Evolutionary conservation across 1,284 basidiomycete genomes (phyloP).

Genomic region (Rhodotorula sp.): DNA sequence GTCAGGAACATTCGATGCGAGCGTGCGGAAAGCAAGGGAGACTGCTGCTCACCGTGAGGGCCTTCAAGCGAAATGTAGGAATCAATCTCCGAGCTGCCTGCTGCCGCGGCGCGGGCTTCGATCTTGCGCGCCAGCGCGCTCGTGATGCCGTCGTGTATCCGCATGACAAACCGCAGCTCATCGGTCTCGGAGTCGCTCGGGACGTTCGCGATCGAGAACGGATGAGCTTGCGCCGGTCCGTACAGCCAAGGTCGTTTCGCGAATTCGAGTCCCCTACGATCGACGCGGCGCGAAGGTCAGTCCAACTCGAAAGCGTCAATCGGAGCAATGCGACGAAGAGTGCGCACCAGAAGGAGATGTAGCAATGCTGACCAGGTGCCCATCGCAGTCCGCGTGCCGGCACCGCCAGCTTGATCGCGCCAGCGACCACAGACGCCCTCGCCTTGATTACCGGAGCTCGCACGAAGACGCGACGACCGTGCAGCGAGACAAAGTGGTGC

Average conservation of each 20-base stretch:
- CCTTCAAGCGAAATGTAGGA: slow-evolving; percentile 30
- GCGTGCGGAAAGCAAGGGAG: no score
- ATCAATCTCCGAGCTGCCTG: neutral
- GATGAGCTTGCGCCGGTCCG: slow-evolving; percentile 28
- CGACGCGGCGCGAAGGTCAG: no score
- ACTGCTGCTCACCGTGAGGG: slow-evolving; percentile 14
- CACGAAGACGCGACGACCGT: slow-evolving; percentile 14
- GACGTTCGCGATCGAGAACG: slow-evolving; percentile 35
- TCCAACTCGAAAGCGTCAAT: no score
- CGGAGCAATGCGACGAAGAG: neutral
- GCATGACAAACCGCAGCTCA: slow-evolving; percentile 32
- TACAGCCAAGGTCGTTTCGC: slow-evolving; percentile 21
- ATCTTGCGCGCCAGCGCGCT: slow-evolving; percentile 22
- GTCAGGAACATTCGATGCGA: neutral
- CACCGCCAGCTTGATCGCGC: slow-evolving; percentile 33
- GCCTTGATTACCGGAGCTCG: slow-evolving; percentile 24
- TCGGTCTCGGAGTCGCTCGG: neutral
- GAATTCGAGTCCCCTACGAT: slow-evolving; percentile 8
- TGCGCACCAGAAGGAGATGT: slow-evolving; percentile 36
- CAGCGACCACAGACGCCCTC: slow-evolving; percentile 18
- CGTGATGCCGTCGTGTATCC: slow-evolving; percentile 33
- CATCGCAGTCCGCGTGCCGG: slow-evolving; percentile 21
- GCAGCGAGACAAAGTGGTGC: slow-evolving; percentile 8
- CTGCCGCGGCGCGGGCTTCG: neutral
- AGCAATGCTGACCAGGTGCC: slow-evolving; percentile 26